Evolutionary conservation across 2,329 filamentous ascomycete genomes (phyloP).

Genomic region (Escovopsis sp.): DNA sequence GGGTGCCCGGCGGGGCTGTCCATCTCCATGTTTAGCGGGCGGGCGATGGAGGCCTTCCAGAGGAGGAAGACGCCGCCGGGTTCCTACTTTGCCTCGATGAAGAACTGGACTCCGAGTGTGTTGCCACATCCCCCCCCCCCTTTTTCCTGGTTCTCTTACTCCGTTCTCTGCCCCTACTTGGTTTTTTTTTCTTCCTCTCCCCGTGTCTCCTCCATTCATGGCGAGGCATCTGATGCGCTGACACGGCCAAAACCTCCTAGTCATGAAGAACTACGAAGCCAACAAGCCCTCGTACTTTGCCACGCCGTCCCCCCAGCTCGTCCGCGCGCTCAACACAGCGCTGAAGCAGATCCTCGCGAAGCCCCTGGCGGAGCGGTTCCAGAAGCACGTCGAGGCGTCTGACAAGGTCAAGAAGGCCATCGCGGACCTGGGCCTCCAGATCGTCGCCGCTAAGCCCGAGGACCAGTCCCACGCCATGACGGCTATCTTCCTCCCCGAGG

Average conservation of each 20-base stretch:
- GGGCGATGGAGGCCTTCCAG: slow-evolving; percentile 70
- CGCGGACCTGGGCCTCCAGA: slow-evolving; percentile 66
- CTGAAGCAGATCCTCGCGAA: slow-evolving; percentile 72
- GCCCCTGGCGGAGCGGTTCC: slow-evolving; percentile 71
- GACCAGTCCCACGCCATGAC: slow-evolving; percentile 98
- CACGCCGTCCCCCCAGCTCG: slow-evolving; percentile 84
- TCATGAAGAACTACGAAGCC: slow-evolving; percentile 98
- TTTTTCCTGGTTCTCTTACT: no score
- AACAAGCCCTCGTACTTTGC: slow-evolving; percentile 98
- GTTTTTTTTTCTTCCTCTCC: no score
- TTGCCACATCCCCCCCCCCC: slow-evolving; percentile 5
- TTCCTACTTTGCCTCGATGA: slow-evolving; percentile 91
- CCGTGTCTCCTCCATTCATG: no score
- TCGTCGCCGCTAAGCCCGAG: slow-evolving; percentile 71
- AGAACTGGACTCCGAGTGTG: slow-evolving; percentile 89
- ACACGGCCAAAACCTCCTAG: slow-evolving; percentile 23
- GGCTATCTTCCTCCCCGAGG: slow-evolving; percentile 85
- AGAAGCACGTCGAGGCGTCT: slow-evolving; percentile 62
- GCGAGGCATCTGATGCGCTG: slow-evolving; percentile 1
- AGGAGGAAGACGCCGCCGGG: slow-evolving; percentile 65
- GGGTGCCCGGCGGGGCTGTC: slow-evolving; percentile 87
- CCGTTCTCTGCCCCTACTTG: no score
- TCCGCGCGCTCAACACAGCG: slow-evolving; percentile 83
- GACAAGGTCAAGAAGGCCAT: slow-evolving; percentile 78
- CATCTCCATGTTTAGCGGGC: slow-evolving; percentile 85